phyloP scores from a whole-genome alignment of 2,329 filamentous ascomycete species.

The Fusarium odoratissimum region DNA sequence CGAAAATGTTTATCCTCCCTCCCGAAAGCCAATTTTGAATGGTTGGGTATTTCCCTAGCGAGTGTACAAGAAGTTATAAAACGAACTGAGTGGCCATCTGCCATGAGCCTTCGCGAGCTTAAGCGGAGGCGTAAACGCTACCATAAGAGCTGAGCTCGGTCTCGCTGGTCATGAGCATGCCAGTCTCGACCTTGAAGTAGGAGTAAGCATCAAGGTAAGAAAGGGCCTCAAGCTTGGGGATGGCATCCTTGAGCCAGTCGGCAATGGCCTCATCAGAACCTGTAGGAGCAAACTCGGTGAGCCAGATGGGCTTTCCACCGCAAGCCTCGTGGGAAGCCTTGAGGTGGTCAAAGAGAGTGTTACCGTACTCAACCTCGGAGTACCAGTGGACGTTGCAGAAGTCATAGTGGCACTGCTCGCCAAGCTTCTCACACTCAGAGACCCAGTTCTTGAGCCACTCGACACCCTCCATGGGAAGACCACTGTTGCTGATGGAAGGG shows the following conservation, averaged over 20 bases:
- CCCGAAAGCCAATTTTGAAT: conserved; percentile 42
- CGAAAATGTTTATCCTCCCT: conserved; percentile 36
- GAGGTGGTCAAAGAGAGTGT: conserved; percentile 67
- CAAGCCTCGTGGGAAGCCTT: conserved; percentile 59
- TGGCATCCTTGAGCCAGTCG: conserved; percentile 62
- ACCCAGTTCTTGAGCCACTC: conserved; percentile 67
- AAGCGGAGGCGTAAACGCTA: conserved; percentile 60
- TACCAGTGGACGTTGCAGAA: conserved; percentile 76
- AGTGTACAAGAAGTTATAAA: conserved; percentile 54
- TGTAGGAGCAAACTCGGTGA: conserved; percentile 72
- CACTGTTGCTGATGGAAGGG: conserved; percentile 72
- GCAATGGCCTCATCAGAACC: conserved; percentile 55
- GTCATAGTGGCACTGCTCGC: conserved; percentile 63
- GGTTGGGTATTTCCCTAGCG: conserved; percentile 50
- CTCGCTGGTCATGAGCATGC: conserved; percentile 55
- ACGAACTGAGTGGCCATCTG: conserved; percentile 16
- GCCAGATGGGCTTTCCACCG: conserved; percentile 63
- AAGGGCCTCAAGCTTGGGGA: conserved; percentile 61
- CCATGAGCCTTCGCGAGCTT: conserved; percentile 23
- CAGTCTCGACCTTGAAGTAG: conserved; percentile 65
- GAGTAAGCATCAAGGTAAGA: conserved; percentile 66
- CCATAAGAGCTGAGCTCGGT: conserved; percentile 60
- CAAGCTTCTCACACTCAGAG: conserved; percentile 57
- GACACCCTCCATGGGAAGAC: conserved; percentile 61
- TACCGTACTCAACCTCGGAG: conserved; percentile 58